These are phyloP conservation scores for Mycena vitilis DNA, from an alignment of 768 basidiomycete species.

Conservation along the genomic window DNA sequence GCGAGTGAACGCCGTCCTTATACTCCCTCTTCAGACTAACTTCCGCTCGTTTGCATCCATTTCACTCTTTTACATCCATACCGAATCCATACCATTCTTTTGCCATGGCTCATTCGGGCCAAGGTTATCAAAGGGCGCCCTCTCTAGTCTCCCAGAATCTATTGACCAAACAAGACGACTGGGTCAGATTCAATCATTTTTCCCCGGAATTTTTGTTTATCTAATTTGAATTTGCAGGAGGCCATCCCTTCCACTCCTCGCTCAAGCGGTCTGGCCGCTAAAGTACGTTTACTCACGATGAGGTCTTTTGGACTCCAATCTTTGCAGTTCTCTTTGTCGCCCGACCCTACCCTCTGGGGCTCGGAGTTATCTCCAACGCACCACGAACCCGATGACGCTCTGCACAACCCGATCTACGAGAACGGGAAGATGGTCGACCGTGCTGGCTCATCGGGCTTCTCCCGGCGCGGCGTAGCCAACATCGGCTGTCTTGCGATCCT, in stretches of 20 bases:
- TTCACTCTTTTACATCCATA: neutral
- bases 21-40: no score
- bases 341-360: constrained; percentile 80
- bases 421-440: constrained; percentile 64
- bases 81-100: no score
- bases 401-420: constrained; percentile 65
- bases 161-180: constrained; percentile 7
- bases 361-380: constrained; percentile 67
- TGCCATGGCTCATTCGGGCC: constrained; percentile 10
- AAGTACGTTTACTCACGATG: neutral
- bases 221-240: neutral
- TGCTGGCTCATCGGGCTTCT: constrained; percentile 60
- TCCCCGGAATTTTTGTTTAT: constrained; percentile 1
- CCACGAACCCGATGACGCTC: constrained; percentile 71
- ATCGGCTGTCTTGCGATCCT: constrained; percentile 57
- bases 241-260: neutral
- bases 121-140: neutral
- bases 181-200: neutral
- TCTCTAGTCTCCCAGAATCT: constrained; percentile 2
- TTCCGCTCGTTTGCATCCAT: no score
- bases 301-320: neutral
- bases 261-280: no score
- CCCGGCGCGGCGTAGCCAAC: constrained; percentile 10
- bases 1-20: no score
- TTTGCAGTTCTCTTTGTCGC: constrained; percentile 74